Evolutionary conservation across 306 rosid species (phyloP).

Genomic region (Glycine latifolia): DNA sequence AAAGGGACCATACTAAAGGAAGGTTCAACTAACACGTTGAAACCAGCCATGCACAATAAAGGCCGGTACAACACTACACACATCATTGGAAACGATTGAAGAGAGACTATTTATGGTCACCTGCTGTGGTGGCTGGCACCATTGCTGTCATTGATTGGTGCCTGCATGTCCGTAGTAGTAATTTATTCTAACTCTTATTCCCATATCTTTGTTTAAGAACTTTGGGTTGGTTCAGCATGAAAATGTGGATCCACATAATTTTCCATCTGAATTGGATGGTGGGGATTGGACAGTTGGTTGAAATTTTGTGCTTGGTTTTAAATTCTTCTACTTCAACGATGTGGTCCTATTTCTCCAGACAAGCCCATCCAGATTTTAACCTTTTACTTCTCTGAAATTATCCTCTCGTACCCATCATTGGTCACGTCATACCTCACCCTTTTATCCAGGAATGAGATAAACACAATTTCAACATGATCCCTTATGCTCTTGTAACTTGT

Average conservation of each 20-base stretch:
- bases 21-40: slow-evolving; percentile 56
- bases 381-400: not conserved
- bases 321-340: no score
- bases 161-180: not conserved
- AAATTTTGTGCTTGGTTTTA: no score
- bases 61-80: not conserved
- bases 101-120: slow-evolving; percentile 3
- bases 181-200: not conserved
- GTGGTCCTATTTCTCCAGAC: not conserved
- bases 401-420: no score
- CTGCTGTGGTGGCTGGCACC: no score
- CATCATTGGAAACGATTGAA: not conserved
- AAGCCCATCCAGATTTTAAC: not conserved
- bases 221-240: slow-evolving; percentile 38
- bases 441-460: not conserved
- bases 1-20: slow-evolving; percentile 42
- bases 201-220: not conserved
- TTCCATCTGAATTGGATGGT: slow-evolving; percentile 13
- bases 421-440: not conserved
- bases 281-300: not conserved
- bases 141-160: no score
- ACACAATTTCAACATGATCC: not conserved
- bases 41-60: slow-evolving; percentile 42
- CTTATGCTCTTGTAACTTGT: not conserved
- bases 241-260: slow-evolving; percentile 40